A percentile compares a stretch with the other conserved stretches of the same genome.
Conservation (phyloP, 208 protist genomes). For the Trypanosoma platydactyli region DNA sequence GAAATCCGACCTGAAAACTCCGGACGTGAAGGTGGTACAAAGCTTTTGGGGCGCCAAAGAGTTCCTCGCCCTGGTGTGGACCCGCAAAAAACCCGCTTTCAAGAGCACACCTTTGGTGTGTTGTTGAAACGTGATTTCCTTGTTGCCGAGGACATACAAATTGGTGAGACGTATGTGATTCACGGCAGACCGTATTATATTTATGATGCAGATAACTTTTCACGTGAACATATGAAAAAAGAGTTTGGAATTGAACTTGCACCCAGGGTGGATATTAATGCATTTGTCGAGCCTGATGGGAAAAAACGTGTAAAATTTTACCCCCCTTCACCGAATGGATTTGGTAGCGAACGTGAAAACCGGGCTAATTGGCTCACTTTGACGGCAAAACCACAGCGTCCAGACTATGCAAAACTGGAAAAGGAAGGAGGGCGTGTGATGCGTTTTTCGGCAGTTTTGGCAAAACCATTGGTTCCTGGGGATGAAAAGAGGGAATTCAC, state of each 20-base stretch:
- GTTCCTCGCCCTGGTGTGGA: slow-evolving; percentile 55
- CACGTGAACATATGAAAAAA: slow-evolving; percentile 67
- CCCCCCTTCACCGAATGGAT: slow-evolving; percentile 89
- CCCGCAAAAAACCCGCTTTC: slow-evolving; percentile 49
- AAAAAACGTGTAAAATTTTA: slow-evolving; percentile 59
- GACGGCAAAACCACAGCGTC: slow-evolving; percentile 57
- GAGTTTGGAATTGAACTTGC: slow-evolving; percentile 56
- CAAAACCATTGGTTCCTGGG: slow-evolving; percentile 55
- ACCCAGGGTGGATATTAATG: slow-evolving; percentile 55
- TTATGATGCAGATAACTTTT: slow-evolving; percentile 78
- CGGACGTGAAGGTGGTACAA: slow-evolving; percentile 58
- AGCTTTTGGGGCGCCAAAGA: slow-evolving; percentile 78
- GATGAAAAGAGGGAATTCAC: slow-evolving; percentile 87
- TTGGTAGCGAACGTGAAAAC: slow-evolving; percentile 86
- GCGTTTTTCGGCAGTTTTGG: slow-evolving; percentile 70
- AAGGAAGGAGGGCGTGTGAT: slow-evolving; percentile 82
- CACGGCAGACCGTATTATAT: slow-evolving; percentile 83
- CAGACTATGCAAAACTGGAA: slow-evolving; percentile 66
- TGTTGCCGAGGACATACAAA: slow-evolving; percentile 69
- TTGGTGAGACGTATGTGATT: slow-evolving; percentile 85
- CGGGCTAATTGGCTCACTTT: slow-evolving; percentile 82
- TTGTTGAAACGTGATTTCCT: slow-evolving; percentile 87
- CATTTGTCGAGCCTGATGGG: slow-evolving; percentile 51
- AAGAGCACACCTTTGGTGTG: slow-evolving; percentile 87
- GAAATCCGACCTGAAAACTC: slow-evolving; percentile 73